A percentile compares a stretch with the other conserved stretches of the same genome.
These are phyloP conservation scores for Suillus subluteus DNA, from an alignment of 768 basidiomycete genomes.

Conservation along the genomic window DNA sequence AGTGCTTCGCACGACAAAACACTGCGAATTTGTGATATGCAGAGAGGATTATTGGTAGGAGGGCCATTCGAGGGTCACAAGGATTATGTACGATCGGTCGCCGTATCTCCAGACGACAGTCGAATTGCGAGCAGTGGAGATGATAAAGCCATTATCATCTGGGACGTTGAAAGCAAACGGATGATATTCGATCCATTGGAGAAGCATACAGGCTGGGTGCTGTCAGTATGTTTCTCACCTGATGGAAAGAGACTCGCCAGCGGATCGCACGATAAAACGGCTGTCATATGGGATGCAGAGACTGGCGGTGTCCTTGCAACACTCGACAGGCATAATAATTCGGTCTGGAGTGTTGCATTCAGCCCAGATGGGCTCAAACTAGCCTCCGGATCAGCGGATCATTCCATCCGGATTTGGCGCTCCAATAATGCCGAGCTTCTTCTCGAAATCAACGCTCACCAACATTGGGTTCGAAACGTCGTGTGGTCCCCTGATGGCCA, in stretches of 20 bases:
- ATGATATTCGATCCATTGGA: constrained; percentile 30
- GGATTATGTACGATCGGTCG: constrained; percentile 34
- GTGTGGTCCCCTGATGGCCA: constrained; percentile 28
- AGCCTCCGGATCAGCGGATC: constrained; percentile 17
- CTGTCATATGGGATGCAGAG: constrained; percentile 8
- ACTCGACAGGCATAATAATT: constrained; percentile 1
- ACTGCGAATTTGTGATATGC: constrained; percentile 31
- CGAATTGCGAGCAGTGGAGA: constrained; percentile 37
- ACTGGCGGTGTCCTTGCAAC: constrained; percentile 11
- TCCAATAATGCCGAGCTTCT: background rate
- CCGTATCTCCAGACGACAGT: constrained; percentile 37
- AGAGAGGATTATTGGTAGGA: constrained; percentile 23
- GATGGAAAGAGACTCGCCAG: constrained; percentile 13
- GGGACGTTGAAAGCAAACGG: constrained; percentile 32
- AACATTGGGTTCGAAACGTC: constrained; percentile 31
- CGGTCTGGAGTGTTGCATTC: constrained; percentile 14
- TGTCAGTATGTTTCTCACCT: constrained; percentile 13
- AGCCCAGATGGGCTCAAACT: constrained; percentile 17
- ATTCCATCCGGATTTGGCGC: constrained; percentile 14
- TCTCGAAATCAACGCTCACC: constrained; percentile 3
- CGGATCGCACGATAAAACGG: constrained; percentile 13
- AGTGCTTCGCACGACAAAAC: constrained; percentile 33
- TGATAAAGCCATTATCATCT: constrained; percentile 33
- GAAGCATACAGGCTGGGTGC: constrained; percentile 4
- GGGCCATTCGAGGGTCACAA: constrained; percentile 34